phyloP scores from a whole-genome alignment of 2,329 filamentous ascomycete genomes.

The Dactylella cylindrospora region DNA sequence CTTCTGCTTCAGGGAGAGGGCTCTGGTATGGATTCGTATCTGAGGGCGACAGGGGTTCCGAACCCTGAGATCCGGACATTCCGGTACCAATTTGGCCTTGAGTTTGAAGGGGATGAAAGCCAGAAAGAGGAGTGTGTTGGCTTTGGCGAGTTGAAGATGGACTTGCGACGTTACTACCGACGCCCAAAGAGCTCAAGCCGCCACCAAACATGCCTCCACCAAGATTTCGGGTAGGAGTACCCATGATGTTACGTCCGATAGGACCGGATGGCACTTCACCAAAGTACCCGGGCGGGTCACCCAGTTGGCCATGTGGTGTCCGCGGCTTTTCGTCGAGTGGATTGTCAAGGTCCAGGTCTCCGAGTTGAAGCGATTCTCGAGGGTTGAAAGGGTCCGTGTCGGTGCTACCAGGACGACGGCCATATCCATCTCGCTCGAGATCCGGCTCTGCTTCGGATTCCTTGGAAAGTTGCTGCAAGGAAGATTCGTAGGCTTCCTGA shows the following conservation, averaged over 20 bases:
- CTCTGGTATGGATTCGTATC: conserved; percentile 97
- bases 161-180: conserved; percentile 61
- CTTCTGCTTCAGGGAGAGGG: conserved; percentile 72
- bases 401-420: conserved; percentile 60
- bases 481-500: conserved; percentile 22
- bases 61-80: conserved; percentile 51
- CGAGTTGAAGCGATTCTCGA: conserved; percentile 68
- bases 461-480: conserved; percentile 50
- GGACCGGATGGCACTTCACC: conserved; percentile 47
- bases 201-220: conserved; percentile 58
- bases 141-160: conserved; percentile 60
- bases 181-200: conserved; percentile 64
- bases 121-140: conserved; percentile 51
- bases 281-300: conserved; percentile 17
- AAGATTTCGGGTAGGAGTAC: conserved; percentile 51
- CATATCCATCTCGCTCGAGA: conserved; percentile 53
- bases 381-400: conserved; percentile 74
- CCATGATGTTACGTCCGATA: conserved; percentile 55
- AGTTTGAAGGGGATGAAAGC: conserved; percentile 58
- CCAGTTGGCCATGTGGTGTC: conserved; percentile 53
- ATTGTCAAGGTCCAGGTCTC: conserved; percentile 71
- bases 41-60: conserved; percentile 81
- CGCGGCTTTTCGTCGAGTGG: conserved; percentile 56
- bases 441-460: conserved; percentile 56
- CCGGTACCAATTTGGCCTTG: conserved; percentile 53